Evolutionary conservation across 2,329 filamentous ascomycete genomes (phyloP), one percentile per base, ranked within the genome.

Genomic region (Chaetomiaceae sp.): DNA sequence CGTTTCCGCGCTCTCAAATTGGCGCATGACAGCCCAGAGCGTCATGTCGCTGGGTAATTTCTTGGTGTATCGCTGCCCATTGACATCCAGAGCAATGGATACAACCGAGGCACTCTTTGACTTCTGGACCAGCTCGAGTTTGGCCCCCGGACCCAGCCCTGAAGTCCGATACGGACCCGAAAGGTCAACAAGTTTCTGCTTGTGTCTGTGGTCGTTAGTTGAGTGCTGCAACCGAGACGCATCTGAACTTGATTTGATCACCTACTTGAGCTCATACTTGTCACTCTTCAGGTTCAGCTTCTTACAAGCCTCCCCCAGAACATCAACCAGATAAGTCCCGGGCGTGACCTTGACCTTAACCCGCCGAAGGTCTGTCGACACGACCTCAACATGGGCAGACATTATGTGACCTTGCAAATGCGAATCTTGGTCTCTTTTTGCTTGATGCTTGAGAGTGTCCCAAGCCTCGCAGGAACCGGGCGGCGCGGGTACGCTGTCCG

Each of bases 21-120:
- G 88, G 49, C 93, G 84, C 47, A 98, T 64, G 22, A 97, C 74
- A 56, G 88, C 79, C 93, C 93, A 98, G 65, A 98, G 64, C 15
- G 88, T 87, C 29, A 88, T 87, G 55, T 88, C 85, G 64, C 86
- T 95, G 1, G 90, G 83, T 51, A 97, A 89, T 62, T 93, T 95
- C 62, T 93, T 83, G 46, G 82, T 79, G 33, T 95, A 51, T n/a
- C 56, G 51, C 38, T 89, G 81, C 19, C 81, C 79, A 54, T 79
- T 80, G 22, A 96, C 72, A 61, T 95, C 87, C 11, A 98, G 71
- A n/a, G 88, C 91, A 34, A 98, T 84, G 33, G 85, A 89, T 46
- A 98, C 84, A 38, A 85, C 84, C 2, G 88, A 84, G 0, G 90
- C 85, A 0, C 89, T 93, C 47, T 87, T 86, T 37, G 90, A 93